phyloP scores from a whole-genome alignment of 148 eudicot genomes.

The Spergularia bocconei region DNA sequence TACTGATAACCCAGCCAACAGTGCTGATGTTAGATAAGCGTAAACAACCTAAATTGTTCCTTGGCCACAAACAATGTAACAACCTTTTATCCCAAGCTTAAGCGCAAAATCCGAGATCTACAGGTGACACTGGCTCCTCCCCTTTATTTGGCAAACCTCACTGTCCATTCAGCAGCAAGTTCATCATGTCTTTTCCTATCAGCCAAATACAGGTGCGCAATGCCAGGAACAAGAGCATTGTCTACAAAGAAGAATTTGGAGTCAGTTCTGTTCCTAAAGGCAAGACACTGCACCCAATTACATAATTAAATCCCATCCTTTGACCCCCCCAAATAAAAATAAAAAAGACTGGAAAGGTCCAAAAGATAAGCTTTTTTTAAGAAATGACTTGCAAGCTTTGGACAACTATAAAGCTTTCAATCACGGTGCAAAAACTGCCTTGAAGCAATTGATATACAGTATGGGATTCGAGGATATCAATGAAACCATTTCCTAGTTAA shows the following conservation, averaged over 20 bases:
- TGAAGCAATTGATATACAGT: neutral
- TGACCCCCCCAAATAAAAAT: too few relatives aligned
- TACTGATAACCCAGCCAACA: too few relatives aligned
- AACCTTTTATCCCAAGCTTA: neutral
- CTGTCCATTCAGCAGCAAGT: constrained; percentile 90
- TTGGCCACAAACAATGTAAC: neutral
- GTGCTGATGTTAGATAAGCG: too few relatives aligned
- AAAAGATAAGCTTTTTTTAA: too few relatives aligned
- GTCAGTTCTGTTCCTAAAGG: neutral
- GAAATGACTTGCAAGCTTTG: neutral
- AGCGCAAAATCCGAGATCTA: neutral
- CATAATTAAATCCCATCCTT: neutral
- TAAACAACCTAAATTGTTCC: neutral
- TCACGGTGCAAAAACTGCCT: too few relatives aligned
- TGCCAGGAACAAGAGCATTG: constrained; percentile 63
- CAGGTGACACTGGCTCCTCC: neutral
- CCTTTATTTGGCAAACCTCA: constrained; percentile 71
- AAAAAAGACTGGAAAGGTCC: too few relatives aligned
- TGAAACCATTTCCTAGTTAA: neutral
- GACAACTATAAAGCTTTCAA: neutral
- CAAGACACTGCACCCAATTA: neutral
- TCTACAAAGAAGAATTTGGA: constrained; percentile 37
- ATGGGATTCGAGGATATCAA: neutral
- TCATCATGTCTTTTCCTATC: constrained; percentile 75
- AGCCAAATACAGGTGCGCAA: constrained; percentile 66